Evolutionary conservation across 345 rosid species (phyloP), one percentile per base, ranked within the genome.

Genomic region (Heritiera fomes): DNA sequence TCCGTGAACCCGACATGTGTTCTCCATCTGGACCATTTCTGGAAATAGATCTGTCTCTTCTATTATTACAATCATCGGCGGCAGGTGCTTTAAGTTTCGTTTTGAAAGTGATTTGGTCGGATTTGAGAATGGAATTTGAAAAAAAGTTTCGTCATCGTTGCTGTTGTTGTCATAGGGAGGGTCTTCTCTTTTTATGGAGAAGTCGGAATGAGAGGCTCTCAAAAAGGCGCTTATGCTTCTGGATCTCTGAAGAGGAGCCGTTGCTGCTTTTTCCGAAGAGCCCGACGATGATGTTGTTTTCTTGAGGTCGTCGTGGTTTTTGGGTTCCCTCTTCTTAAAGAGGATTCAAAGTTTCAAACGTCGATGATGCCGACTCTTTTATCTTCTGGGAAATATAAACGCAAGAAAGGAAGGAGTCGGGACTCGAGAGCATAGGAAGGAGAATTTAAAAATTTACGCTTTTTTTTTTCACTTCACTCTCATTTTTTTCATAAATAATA

Each of bases 141-240:
- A 73, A 0, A 78, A 75, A 17, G 85, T 78, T 6, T 68, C 10
- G 18, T 6, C 78, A 50, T 62, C 75, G 56, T 59, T 64, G 69
- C 3, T 23, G 58, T 28, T 71, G 75, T 71, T 71, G 75, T 53
- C 76, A 73, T 86, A 91, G 67, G 90, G 89, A 68, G 95, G 95
- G 53, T 91, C 88, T 76, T 91, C 92, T 52, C 88, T 85, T 72
- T 84, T 91, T 75, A 52, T 85, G 79, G 81, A 84, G 18, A 83
- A 75, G n/a, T 69, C 80, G 32, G n/a, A 47, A 34, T 67, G 73
- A 75, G 84, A 80, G 75, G 82, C 81, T 83, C 94, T 87, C n/a
- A 93, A 53, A 78, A 80, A 85, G 30, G 91, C 90, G 67, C 91
- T 88, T 9, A 91, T 93, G 53, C 95, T 91, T 71, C 86, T 84